These are phyloP conservation scores for Raddia guianensis DNA, from an alignment of 176 grass and related monocot species.

Conservation along the genomic window DNA sequence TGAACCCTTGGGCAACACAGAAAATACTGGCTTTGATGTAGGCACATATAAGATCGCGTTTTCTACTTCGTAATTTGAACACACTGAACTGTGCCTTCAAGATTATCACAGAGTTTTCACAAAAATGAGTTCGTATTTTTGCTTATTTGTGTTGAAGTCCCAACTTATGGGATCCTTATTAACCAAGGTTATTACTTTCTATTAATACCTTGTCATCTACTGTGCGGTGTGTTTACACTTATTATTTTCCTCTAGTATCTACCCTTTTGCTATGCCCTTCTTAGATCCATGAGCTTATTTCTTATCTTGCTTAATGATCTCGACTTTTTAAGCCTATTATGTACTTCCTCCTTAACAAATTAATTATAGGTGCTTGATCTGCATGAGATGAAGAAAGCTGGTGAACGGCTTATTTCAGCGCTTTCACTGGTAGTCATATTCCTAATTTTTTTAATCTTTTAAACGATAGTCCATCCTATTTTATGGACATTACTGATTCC, in stretches of 20 bases:
- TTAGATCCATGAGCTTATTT: not conserved
- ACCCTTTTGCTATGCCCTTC: not conserved
- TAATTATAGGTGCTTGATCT: constrained; percentile 71
- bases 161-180: not conserved
- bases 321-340: not conserved
- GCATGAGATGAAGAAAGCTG: constrained; percentile 71
- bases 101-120: not conserved
- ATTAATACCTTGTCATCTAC: not conserved
- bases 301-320: not conserved
- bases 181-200: not conserved
- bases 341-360: not conserved
- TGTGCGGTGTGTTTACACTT: not conserved
- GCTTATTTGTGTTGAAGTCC: not conserved
- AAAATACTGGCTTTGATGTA: no score
- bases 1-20: not conserved
- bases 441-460: not conserved
- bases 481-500: not conserved
- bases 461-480: not conserved
- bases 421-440: constrained; percentile 59
- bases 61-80: not conserved
- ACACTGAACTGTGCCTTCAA: not conserved
- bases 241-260: not conserved
- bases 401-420: constrained; percentile 65
- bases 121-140: not conserved
- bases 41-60: not conserved